Evolutionary conservation across 169 alveolate genomes (phyloP).

Genomic region (Theileria orientalis): DNA sequence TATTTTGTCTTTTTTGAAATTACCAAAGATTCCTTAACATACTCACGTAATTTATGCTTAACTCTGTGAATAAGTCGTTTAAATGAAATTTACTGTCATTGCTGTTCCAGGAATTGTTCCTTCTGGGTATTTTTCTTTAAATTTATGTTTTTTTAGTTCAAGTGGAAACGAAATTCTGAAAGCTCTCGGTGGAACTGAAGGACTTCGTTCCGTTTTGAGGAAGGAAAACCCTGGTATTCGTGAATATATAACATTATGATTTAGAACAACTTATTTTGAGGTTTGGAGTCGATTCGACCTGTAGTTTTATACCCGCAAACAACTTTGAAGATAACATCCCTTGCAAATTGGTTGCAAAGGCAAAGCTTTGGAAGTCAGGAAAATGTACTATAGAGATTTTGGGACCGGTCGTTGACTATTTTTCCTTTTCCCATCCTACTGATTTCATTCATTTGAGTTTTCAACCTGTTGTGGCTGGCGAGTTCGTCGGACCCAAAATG

Average conservation of each 20-base stretch:
- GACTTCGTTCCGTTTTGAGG: slow-evolving; percentile 14
- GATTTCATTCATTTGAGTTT: slow-evolving; percentile 41
- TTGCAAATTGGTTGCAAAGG: slow-evolving; percentile 37
- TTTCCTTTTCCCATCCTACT: slow-evolving; percentile 52
- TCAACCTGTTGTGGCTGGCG: slow-evolving; percentile 45
- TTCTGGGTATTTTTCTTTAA: slow-evolving; percentile 28
- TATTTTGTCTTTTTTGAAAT: too few relatives aligned
- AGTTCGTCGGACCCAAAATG: slow-evolving; percentile 1
- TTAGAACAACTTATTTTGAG: slow-evolving; percentile 43
- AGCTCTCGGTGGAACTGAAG: slow-evolving; percentile 44
- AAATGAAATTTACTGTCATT: slow-evolving; percentile 29
- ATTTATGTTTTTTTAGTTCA: slow-evolving; percentile 10
- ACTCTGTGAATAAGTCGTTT: too few relatives aligned
- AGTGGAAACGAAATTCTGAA: slow-evolving; percentile 39
- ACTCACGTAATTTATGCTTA: too few relatives aligned
- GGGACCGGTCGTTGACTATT: slow-evolving; percentile 35
- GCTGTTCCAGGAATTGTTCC: slow-evolving; percentile 59
- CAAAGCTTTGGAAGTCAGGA: slow-evolving; percentile 45
- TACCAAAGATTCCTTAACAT: too few relatives aligned
- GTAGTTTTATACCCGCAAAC: slow-evolving; percentile 29
- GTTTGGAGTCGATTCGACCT: slow-evolving; percentile 28
- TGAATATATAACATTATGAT: background rate
- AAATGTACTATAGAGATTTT: slow-evolving; percentile 32
- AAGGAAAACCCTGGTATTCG: slow-evolving; percentile 22
- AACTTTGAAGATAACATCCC: slow-evolving; percentile 29